Conservation (phyloP, 2,329 filamentous ascomycete genomes). For the Xylariaceae sp. region DNA sequence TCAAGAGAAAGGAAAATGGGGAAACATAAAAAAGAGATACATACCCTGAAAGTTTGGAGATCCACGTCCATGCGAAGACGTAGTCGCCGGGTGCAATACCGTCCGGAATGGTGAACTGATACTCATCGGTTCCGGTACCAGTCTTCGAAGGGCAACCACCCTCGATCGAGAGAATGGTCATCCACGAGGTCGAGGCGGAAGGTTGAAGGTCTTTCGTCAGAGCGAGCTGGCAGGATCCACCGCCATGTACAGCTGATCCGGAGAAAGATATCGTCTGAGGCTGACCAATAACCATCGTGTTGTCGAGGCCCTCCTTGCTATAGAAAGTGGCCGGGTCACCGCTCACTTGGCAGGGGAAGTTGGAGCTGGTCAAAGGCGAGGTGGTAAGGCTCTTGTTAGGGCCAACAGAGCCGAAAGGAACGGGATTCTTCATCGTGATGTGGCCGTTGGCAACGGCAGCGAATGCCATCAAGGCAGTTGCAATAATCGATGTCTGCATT, state of each 20-base stretch:
- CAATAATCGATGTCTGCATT: conserved; percentile 36
- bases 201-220: conserved; percentile 55
- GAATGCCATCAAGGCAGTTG: conserved; percentile 43
- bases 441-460: conserved; percentile 52
- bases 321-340: conserved; percentile 29
- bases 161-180: conserved; percentile 64
- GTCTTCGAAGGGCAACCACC: conserved; percentile 59
- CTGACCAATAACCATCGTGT: conserved; percentile 37
- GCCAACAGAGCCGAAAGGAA: conserved; percentile 44
- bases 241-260: conserved; percentile 63
- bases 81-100: conserved; percentile 58
- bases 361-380: conserved; percentile 48
- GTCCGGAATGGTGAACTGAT: conserved; percentile 56
- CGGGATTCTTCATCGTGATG: conserved; percentile 56
- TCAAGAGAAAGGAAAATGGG: background rate
- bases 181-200: conserved; percentile 47
- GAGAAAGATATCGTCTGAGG: conserved; percentile 49
- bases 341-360: conserved; percentile 63
- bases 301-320: conserved; percentile 38
- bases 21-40: background rate
- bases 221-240: conserved; percentile 68
- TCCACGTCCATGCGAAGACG: conserved; percentile 69
- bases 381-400: conserved; percentile 40
- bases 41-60: conserved; percentile 47
- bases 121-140: conserved; percentile 39